Evolutionary conservation across 176 grass and related monocot species (phyloP).

Genomic region (Bolboschoenus planiculmis): DNA sequence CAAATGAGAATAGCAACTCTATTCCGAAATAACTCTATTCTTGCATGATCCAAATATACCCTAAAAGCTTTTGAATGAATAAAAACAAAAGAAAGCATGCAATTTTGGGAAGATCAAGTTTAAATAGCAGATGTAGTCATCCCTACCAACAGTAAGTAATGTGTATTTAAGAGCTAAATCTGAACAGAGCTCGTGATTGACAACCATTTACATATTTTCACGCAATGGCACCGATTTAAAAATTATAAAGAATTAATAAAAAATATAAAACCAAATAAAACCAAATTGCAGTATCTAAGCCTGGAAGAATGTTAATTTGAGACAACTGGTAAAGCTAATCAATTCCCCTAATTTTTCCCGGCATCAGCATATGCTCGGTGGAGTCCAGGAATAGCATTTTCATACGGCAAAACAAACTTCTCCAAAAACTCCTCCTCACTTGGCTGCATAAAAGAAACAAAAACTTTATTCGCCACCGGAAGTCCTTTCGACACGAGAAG

Average conservation of each 20-base stretch:
- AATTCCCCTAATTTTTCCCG: background rate
- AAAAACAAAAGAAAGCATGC: too few species aligned
- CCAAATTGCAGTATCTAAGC: background rate
- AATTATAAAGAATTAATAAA: background rate
- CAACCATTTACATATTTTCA: background rate
- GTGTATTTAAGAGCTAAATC: too few species aligned
- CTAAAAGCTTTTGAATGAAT: too few species aligned
- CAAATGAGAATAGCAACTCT: too few species aligned
- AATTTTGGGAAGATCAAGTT: too few species aligned
- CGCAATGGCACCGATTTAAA: background rate
- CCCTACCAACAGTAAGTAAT: too few species aligned
- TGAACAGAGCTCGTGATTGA: too few species aligned
- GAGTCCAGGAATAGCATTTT: constrained; percentile 25
- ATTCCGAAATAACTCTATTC: too few species aligned
- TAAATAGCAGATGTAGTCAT: too few species aligned
- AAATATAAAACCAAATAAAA: background rate
- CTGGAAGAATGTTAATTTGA: background rate
- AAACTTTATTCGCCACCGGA: background rate
- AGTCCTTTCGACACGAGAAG: constrained; percentile 32
- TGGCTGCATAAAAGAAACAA: background rate
- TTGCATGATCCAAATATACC: too few species aligned
- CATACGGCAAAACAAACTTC: constrained; percentile 34
- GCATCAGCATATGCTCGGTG: background rate
- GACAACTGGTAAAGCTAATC: background rate
- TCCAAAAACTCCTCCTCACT: constrained; percentile 25